Evolutionary conservation across 257 asterid genomes (phyloP), one percentile per base, ranked within the genome.

Genomic region (Paraleonurus japonicus): DNA sequence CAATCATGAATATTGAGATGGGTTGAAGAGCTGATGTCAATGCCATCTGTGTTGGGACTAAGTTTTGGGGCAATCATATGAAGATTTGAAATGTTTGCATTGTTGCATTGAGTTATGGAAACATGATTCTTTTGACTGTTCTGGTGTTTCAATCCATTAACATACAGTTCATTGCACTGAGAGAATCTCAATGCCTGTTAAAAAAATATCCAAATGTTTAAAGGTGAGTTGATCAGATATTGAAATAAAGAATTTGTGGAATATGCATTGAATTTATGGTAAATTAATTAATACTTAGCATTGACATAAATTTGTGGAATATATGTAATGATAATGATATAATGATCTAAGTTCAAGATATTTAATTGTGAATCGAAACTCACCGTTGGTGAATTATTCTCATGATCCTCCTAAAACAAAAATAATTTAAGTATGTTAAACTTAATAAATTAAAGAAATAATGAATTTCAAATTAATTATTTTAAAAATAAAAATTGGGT

Each of bases 1-100:
- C 15, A 47, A 61, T 72, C 43, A 2, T 72, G 64, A 8, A 72
- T 72, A 23, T 32, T 16, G 24, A 72, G 30, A 61, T 72, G 10
- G 20, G 28, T 48, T 13, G 76, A 72, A 61, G 70, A 13, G 20
- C 64, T 47, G 1, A 61, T 33, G 8, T 72, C 70, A 2, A 72
- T 72, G 41, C 63, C 76, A 61, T 72, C 76, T 7, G 76, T 72
- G 22, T 72, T 72, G 60, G 76, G 76, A 9, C 76, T 72, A 0
- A 20, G 33, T 13, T 6, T 30, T 15, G 76, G 76, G 51, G 76
- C 76, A 5, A 61, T 61, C 0, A 72, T 48, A 13, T 72, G 45
- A 22, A 72, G 76, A 32, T 72, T 48, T 48, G 76, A 20, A 20
- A 72, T 61, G 19, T 30, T 48, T 20, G 64, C 26, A 61, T 48